Conservation (phyloP, 371 early-diverging fungal genomes). For the Rhizopus sp. region DNA sequence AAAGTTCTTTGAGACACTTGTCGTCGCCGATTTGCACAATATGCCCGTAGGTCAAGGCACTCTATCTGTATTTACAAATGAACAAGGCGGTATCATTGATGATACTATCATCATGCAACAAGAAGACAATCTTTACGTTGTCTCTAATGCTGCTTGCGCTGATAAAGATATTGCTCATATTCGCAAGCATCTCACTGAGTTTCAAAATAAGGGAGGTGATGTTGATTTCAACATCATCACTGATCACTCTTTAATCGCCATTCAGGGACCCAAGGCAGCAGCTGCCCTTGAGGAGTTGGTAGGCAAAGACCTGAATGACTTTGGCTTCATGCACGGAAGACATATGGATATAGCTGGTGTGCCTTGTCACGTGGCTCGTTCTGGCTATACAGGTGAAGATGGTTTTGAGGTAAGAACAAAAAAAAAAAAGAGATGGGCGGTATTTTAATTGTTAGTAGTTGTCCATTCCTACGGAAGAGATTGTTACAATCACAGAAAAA, state of each 20-base stretch:
- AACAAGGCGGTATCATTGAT: slow-evolving; percentile 96
- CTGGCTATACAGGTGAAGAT: slow-evolving; percentile 99
- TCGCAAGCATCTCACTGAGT: slow-evolving; percentile 70
- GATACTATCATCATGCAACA: slow-evolving; percentile 95
- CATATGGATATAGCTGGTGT: slow-evolving; percentile 76
- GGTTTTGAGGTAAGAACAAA: slow-evolving; percentile 87
- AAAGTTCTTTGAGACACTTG: slow-evolving; percentile 86
- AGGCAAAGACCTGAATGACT: slow-evolving; percentile 59
- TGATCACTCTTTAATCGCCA: slow-evolving; percentile 85
- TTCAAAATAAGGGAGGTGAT: slow-evolving; percentile 87
- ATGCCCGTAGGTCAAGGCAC: slow-evolving; percentile 83
- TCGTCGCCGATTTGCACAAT: slow-evolving; percentile 84
- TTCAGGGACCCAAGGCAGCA: slow-evolving; percentile 88
- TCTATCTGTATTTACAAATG: slow-evolving; percentile 93
- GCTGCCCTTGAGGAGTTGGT: slow-evolving; percentile 58
- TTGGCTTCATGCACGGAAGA: slow-evolving; percentile 90
- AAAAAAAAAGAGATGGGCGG: slow-evolving; percentile 2
- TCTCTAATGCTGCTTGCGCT: slow-evolving; percentile 97
- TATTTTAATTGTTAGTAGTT: slow-evolving; percentile 51
- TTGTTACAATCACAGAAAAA: slow-evolving; percentile 66
- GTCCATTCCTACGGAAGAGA: slow-evolving; percentile 76
- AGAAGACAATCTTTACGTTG: slow-evolving; percentile 82
- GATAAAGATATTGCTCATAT: slow-evolving; percentile 94
- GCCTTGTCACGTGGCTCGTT: slow-evolving; percentile 88
- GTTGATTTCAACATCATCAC: slow-evolving; percentile 84